These are phyloP conservation scores for Heterobasidion occidentale DNA, from an alignment of 1,284 basidiomycete species.

Conservation along the genomic window DNA sequence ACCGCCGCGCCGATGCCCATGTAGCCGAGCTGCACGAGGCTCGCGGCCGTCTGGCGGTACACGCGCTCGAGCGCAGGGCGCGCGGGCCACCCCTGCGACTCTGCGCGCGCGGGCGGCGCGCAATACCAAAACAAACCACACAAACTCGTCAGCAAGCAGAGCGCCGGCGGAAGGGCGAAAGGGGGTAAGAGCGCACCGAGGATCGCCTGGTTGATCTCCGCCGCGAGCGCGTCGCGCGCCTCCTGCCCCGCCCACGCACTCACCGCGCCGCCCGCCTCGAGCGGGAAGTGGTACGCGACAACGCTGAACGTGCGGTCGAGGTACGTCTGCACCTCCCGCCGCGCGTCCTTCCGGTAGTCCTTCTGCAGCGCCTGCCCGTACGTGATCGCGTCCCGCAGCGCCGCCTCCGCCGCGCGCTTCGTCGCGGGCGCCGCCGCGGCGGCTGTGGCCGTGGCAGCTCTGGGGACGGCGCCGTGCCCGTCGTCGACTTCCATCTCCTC, in stretches of 20 bases:
- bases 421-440: neutral
- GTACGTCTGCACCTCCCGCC: conserved; percentile 53
- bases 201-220: conserved; percentile 74
- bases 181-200: no score
- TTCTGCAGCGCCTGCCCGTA: conserved; percentile 65
- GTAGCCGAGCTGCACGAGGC: conserved; percentile 59
- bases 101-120: conserved; percentile 27
- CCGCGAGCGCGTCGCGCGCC: conserved; percentile 58
- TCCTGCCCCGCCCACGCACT: conserved; percentile 60
- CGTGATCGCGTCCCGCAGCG: conserved; percentile 54
- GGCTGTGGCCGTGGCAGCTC: neutral
- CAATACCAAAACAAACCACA: conserved; percentile 1
- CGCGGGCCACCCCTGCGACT: conserved; percentile 67
- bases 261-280: conserved; percentile 52
- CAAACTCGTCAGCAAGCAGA: neutral
- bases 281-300: conserved; percentile 70
- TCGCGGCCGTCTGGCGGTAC: conserved; percentile 64
- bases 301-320: conserved; percentile 71
- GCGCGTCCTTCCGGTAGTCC: conserved; percentile 54
- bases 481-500: conserved; percentile 38
- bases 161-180: no score
- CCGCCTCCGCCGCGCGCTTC: conserved; percentile 29
- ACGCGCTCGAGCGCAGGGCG: conserved; percentile 67
- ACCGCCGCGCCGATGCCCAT: conserved; percentile 67
- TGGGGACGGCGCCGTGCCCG: conserved; percentile 9